Base-by-base conservation (phyloP, 2,329 filamentous ascomycete genomes). In the Hyphodiscus sp. region DNA sequence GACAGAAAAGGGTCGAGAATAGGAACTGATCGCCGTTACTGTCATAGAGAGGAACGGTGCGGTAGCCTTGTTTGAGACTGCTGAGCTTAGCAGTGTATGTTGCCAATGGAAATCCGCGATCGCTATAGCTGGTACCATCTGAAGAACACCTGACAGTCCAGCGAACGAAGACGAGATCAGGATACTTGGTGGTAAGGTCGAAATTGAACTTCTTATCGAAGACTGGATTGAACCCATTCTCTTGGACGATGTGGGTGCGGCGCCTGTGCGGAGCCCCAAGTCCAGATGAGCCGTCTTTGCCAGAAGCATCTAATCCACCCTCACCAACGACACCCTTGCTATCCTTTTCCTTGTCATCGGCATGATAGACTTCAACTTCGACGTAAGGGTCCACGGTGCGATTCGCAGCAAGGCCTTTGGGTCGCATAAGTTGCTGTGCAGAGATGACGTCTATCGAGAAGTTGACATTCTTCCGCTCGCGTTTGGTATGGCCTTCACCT, bases 1-100 rank as follows among this genome's bases (percentile, higher is more conserved):
- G 86, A 74, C 91, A 96, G 70, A 97, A 96, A 16, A 99, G 76
- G 11, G 91, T 95, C 2, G 94, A 96, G 72, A 96, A 96, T 44
- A 96, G 79, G 68, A 95, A 97, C 63, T 91, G 89, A 63, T 96
- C 91, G 56, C 91, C 94, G 58, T 90, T 88, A 52, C 83, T 80
- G 71, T 97, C 91, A 69, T 90, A 87, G 16, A 99, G 78, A 11
- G 92, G 94, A 50, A 97, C 76, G 56, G 95, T 95, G 57, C 92
- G 90, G 70, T 94, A 97, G 26, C 94, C 94, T 70, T 94, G 85
- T 68, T 92, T 90, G 43, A 97, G 80, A 67, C 86, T 95, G 73
- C 79, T 85, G 49, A 97, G 83, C 73, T 97, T 97, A 58, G 89
- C 91, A 1, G 90, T 97, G 71, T 92, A 97, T 1, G 87, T 94